Base-by-base conservation (phyloP, 164 flowering plant species). In the Vitis labrusca region DNA sequence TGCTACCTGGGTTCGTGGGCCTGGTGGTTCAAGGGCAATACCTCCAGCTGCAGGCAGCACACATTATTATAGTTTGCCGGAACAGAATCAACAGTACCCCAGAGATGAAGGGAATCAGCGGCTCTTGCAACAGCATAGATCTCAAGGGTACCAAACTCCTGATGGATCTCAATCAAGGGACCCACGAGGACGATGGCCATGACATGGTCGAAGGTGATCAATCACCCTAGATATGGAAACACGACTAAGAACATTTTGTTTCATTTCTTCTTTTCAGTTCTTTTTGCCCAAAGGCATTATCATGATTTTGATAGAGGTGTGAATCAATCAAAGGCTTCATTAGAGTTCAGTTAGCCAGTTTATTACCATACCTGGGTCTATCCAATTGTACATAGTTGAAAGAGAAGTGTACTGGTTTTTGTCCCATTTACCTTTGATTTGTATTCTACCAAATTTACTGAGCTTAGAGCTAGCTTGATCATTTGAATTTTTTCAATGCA, bases 311-410 rank as follows among this genome's bases (percentile, higher is more conserved):
- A 10, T 23, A 52, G 58, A 6, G 54, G 72, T 23, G 27, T 23
- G 27, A 23, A 23, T 23, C 17, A 3, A 58, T 37, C 10, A 63
- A 50, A 56, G 75, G 61, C 37, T 11, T 55, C 16, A 32, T 10
- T 54, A 57, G 29, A 63, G 57, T 52, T 68, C 10, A 56, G 19
- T 47, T 55, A 19, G 44, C 8, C 5, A 51, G 49, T 8, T 51
- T 17, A 3, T 63, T 56, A 23, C 37, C 63, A 68, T 64, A 64
- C 15, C 29, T 56, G 58, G 52, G 73, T 57, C 58, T 76, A 68
- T 59, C 60, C 73, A 61, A 69, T 73, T 73, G 76, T 77, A 73
- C 63, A 73, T 65, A 61, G 73, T 32, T 30, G 27, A 66, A 12
- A 53, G 50, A 11, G 30, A 60, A 54, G 32, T 57, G 48, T 23